A percentile compares a stretch with the other conserved stretches of the same genome.
These are phyloP conservation scores for Leishmania lainsoni DNA, from an alignment of 208 protist species.

Conservation along the genomic window DNA sequence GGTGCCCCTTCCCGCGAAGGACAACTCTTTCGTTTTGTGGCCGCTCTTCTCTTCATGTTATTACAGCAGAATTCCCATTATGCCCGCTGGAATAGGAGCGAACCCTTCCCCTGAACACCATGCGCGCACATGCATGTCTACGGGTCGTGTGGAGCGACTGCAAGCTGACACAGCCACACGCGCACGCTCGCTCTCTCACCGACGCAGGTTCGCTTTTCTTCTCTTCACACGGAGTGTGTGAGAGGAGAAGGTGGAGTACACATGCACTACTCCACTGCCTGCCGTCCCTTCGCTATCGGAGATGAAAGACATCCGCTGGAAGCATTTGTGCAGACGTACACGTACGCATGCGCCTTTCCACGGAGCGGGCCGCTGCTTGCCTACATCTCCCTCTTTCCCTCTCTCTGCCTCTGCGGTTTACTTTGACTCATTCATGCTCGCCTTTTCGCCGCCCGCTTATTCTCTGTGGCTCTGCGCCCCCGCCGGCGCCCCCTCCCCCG, in stretches of 20 bases:
- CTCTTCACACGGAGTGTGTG: too few species aligned
- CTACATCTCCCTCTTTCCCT: neutral
- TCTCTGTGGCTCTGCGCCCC: neutral
- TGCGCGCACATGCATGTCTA: neutral
- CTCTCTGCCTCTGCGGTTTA: neutral
- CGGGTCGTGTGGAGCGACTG: neutral
- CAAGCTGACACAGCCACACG: neutral
- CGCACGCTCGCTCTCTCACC: neutral
- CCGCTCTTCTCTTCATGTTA: neutral
- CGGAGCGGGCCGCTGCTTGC: neutral
- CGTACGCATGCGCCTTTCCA: neutral
- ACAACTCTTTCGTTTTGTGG: too few species aligned
- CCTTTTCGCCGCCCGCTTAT: neutral
- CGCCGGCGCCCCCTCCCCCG: too few species aligned
- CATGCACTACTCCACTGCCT: neutral
- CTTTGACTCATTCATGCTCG: too few species aligned
- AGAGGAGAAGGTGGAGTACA: neutral
- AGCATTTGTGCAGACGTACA: neutral
- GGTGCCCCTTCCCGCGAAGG: too few species aligned
- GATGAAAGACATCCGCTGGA: neutral
- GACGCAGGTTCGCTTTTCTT: too few species aligned
- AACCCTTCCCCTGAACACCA: neutral
- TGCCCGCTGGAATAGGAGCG: neutral
- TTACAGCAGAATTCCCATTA: neutral
- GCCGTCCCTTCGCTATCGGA: neutral